Percentiles rank a stretch among this genome's conserved stretches.
phyloP scores from a whole-genome alignment of 2,329 filamentous ascomycete species.

The Trichophyton benhamiae region DNA sequence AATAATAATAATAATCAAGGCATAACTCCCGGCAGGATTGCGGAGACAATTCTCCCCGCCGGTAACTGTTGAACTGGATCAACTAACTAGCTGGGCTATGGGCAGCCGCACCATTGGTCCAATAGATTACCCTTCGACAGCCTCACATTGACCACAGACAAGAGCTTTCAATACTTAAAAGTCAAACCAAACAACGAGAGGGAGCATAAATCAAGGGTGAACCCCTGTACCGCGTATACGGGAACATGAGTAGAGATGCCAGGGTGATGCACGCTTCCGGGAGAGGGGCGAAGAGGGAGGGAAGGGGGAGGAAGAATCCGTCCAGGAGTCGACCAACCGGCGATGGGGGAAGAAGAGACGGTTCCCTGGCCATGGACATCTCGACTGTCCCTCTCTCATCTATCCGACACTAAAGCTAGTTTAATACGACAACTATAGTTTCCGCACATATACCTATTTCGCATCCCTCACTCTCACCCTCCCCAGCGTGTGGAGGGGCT shows the following conservation, averaged over 20 bases:
- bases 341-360: not conserved
- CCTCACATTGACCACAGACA: not conserved
- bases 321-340: constrained; percentile 1
- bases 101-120: not conserved
- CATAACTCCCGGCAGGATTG: not conserved
- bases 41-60: not conserved
- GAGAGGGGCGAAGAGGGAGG: not conserved
- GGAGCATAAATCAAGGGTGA: not conserved
- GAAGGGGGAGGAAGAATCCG: not conserved
- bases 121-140: not conserved
- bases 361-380: not conserved
- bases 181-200: not conserved
- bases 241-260: not conserved
- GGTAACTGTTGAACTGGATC: not conserved
- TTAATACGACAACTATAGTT: not conserved
- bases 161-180: not conserved
- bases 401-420: not conserved
- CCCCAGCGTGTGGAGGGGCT: not conserved
- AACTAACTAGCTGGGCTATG: not conserved
- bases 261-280: not conserved
- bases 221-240: not conserved
- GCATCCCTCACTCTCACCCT: not conserved
- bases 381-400: not conserved
- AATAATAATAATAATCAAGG: too few species aligned
- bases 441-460: not conserved